A percentile compares a stretch with the other conserved stretches of the same genome.
These are phyloP conservation scores for Rhizomucor pusillus DNA, from an alignment of 371 early-diverging fungal genomes.

Conservation along the genomic window DNA sequence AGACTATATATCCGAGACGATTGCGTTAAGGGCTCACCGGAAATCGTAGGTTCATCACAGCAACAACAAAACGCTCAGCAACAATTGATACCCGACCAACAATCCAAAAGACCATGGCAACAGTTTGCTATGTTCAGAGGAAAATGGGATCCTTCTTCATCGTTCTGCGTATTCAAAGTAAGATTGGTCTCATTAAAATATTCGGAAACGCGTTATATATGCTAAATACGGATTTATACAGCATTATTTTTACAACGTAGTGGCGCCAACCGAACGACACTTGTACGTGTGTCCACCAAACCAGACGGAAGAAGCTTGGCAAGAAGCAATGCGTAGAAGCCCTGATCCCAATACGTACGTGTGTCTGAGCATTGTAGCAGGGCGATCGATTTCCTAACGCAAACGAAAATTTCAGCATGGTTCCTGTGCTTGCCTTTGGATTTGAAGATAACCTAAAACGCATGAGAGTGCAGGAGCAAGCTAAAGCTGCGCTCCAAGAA, in stretches of 20 bases:
- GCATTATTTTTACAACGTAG: slow-evolving; percentile 92
- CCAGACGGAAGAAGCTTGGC: slow-evolving; percentile 70
- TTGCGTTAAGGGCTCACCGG: background rate
- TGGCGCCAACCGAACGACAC: slow-evolving; percentile 75
- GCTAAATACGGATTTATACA: slow-evolving; percentile 6
- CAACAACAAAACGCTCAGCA: slow-evolving; percentile 25
- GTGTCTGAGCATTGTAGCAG: background rate
- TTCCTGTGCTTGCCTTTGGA: slow-evolving; percentile 88
- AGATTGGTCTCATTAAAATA: background rate
- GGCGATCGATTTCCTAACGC: too few species aligned
- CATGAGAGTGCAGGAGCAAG: slow-evolving; percentile 69
- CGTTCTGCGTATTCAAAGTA: slow-evolving; percentile 77
- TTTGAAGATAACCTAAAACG: slow-evolving; percentile 86
- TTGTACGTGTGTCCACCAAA: slow-evolving; percentile 73
- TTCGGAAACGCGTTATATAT: background rate
- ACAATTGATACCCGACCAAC: slow-evolving; percentile 20
- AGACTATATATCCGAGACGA: too few species aligned
- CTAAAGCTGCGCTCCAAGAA: slow-evolving; percentile 35
- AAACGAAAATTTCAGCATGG: slow-evolving; percentile 72
- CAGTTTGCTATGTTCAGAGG: slow-evolving; percentile 54
- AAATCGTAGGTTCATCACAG: background rate
- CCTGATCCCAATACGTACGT: slow-evolving; percentile 78
- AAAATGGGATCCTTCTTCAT: slow-evolving; percentile 76
- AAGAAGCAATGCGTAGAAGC: slow-evolving; percentile 79
- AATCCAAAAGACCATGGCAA: slow-evolving; percentile 22